A percentile compares a stretch with the other conserved stretches of the same genome.
These are phyloP conservation scores for Candida boleticola DNA, from an alignment of 805 yeast species.

Conservation along the genomic window DNA sequence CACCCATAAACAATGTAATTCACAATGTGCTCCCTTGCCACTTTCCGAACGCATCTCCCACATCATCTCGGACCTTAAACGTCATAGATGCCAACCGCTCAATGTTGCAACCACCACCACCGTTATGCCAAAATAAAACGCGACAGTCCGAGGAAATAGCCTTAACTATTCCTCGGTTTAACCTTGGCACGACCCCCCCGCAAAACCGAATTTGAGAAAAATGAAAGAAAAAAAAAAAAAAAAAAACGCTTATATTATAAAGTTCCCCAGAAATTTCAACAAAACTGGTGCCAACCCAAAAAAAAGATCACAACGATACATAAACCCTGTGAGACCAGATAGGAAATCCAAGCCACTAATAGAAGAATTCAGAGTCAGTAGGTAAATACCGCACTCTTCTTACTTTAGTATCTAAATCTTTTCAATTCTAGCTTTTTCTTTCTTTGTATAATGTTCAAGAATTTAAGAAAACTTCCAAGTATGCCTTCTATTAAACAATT, in stretches of 20 bases:
- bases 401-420: no score
- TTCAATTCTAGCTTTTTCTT: background rate
- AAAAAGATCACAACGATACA: background rate
- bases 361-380: no score
- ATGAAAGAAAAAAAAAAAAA: background rate
- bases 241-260: background rate
- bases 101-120: no score
- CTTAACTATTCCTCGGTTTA: constrained; percentile 1
- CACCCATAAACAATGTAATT: no score
- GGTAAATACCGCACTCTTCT: no score
- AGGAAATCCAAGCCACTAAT: no score
- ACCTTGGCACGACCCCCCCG: constrained; percentile 4
- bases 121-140: no score
- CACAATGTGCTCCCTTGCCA: no score
- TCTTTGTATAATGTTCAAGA: background rate
- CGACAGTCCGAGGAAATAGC: background rate
- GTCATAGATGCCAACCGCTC: no score
- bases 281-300: background rate
- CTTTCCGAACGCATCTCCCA: no score
- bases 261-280: background rate
- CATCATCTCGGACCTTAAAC: no score
- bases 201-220: background rate
- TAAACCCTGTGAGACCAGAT: no score
- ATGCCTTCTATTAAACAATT: constrained; percentile 16
- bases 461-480: background rate